Base-by-base conservation (phyloP, 352 stramenopile species). In the Globisporangium recalcitrans region DNA sequence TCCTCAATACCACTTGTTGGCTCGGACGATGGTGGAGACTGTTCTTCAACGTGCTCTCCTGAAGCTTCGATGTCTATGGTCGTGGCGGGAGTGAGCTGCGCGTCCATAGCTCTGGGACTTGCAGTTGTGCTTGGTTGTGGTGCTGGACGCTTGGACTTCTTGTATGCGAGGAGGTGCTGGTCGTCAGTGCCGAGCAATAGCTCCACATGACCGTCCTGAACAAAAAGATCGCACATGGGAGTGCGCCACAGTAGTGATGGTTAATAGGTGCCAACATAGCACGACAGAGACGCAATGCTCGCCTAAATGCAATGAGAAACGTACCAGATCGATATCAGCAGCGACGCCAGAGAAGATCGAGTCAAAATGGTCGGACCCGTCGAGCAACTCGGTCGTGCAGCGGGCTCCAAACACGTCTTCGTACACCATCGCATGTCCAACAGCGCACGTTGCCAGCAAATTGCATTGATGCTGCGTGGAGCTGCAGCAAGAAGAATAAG, bases 261-360 rank as follows among this genome's bases (percentile, higher is more conserved):
- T 46, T 21, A 46, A 11, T 46, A 46, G 2, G 3, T 22, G 38
- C 16, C 16, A n/a, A n/a, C n/a, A n/a, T n/a, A n/a, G n/a, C n/a
- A n/a, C n/a, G n/a, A n/a, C n/a, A n/a, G n/a, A n/a, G n/a, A 8
- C 19, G 8, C 38, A 16, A 46, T 4, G 19, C 16, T 21, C 19
- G 21, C 19, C 8, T 19, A 46, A 19, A 7, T 11, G 2, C 4
- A 5, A 48, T 34, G 27, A 11, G 0, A 0, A 56, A 22, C 36
- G 24, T 73, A 91, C 82, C 68, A 89, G 44, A 32, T 90, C 77
- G 42, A 90, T 74, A 38, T 92, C 82, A n/a, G 65, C 74, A 22
- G 67, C 63, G 26, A 78, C 62, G 2, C 70, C 71, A 0, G 74
- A 77, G 52, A 89, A 87, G 53, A 92, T 82, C 3, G 77, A 86